Evolutionary conservation across 2,329 filamentous ascomycete genomes (phyloP).

Genomic region (Pyricularia grisea): DNA sequence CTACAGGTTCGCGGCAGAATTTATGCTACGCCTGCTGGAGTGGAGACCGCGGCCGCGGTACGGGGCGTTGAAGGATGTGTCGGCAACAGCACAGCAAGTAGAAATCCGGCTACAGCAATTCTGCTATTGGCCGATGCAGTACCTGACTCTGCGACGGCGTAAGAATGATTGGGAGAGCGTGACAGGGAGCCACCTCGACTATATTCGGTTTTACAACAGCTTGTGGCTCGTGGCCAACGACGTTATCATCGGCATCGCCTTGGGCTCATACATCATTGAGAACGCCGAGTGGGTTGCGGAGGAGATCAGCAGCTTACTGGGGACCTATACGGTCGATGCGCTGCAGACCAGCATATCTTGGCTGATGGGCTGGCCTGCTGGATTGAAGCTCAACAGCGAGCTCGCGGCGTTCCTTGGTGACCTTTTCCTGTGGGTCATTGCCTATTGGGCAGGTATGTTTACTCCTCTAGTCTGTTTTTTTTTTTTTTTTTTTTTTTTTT

Average conservation of each 20-base stretch:
- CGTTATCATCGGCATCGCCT: slow-evolving; percentile 93
- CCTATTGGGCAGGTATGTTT: slow-evolving; percentile 83
- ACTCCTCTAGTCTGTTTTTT: neutral
- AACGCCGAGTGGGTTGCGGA: slow-evolving; percentile 78
- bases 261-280: slow-evolving; percentile 95
- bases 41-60: slow-evolving; percentile 72
- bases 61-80: slow-evolving; percentile 87
- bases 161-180: slow-evolving; percentile 94
- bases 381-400: slow-evolving; percentile 90
- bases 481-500: too few species aligned
- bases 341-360: slow-evolving; percentile 83
- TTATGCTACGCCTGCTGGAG: slow-evolving; percentile 69
- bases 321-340: slow-evolving; percentile 78
- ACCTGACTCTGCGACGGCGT: slow-evolving; percentile 78
- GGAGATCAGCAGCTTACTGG: slow-evolving; percentile 67
- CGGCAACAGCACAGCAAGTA: slow-evolving; percentile 91
- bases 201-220: slow-evolving; percentile 98
- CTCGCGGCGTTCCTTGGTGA: slow-evolving; percentile 90
- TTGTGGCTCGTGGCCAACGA: slow-evolving; percentile 98
- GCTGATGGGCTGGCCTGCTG: slow-evolving; percentile 93
- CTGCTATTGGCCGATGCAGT: slow-evolving; percentile 98
- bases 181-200: slow-evolving; percentile 90
- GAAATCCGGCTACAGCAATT: slow-evolving; percentile 97
- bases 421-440: slow-evolving; percentile 95
- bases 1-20: slow-evolving; percentile 73